Base-by-base conservation (phyloP, 176 grass and related monocot genomes). In the Triticum monococcum region DNA sequence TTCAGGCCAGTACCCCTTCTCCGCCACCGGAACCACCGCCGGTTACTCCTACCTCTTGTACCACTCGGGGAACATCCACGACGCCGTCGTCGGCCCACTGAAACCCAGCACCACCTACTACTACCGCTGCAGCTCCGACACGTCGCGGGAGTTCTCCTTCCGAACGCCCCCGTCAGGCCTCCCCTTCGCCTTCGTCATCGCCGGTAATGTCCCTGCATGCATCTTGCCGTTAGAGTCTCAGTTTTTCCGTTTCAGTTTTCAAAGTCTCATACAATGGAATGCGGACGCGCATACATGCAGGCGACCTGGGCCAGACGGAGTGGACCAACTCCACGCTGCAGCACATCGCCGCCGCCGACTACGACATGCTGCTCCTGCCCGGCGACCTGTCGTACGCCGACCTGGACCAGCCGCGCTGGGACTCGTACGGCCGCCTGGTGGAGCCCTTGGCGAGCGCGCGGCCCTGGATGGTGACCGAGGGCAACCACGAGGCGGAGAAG, bases 141-240 rank as follows among this genome's bases (percentile, higher is more conserved):
- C 75, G 13, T 57, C 84, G 8, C 84, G 66, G 3, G 90, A 95
- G 90, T 95, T 95, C 72, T 92, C 90, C 64, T 95, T 95, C 85
- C 87, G 78, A 50, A 90, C 90, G 14, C 81, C 87, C 1, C 90
- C 90, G 30, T 40, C 85, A 13, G 71, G 57, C 63, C 82, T 95
- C 36, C 90, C 93, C 18, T 28, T 95, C 79, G 88, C 81, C 9
- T 88, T 95, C 11, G 88, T 83, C 37, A 40, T 95, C 48, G 80
- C 48, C 31, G 91, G 84, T 81, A 75, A 54, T 54, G 50, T 35
- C 41, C 4, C 1, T 3, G 25, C 28, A 65, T 18, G 24, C 37
- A 45, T 16, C 78, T 66, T 50, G 70, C 72, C 8, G n/a, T 50
- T 5, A 50, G 46, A 50, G 46, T 50, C 46, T 75, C 41, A 30